Percentiles rank a stretch among this genome's conserved stretches.
These are phyloP conservation scores for Canna indica DNA, from an alignment of 176 grass and related monocot species.

Conservation along the genomic window DNA sequence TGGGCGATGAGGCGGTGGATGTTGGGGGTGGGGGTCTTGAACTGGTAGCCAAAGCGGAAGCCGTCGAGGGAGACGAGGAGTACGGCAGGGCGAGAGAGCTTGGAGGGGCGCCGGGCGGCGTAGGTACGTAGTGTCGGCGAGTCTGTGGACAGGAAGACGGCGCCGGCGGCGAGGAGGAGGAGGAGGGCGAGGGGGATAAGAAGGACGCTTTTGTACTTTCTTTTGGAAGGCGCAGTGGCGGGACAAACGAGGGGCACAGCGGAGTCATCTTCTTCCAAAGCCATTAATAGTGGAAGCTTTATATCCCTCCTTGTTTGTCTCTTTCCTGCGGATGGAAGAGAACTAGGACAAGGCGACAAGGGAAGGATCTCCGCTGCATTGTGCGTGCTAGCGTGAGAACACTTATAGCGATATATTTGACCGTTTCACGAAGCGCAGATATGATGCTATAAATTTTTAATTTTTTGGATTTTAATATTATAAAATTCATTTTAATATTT, in stretches of 20 bases:
- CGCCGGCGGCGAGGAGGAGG: not conserved
- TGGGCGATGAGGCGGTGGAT: conserved; percentile 60
- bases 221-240: conserved; percentile 9
- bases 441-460: too few species aligned
- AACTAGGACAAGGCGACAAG: too few species aligned
- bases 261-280: not conserved
- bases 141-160: not conserved
- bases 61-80: conserved; percentile 73
- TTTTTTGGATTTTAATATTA: too few species aligned
- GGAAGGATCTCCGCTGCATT: too few species aligned
- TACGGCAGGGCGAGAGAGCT: conserved; percentile 53
- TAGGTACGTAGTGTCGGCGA: not conserved
- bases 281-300: not conserved
- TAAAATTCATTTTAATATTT: too few species aligned
- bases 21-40: conserved; percentile 49
- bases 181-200: conserved; percentile 21
- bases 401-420: too few species aligned
- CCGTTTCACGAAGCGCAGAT: too few species aligned
- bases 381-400: too few species aligned
- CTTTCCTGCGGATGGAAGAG: not conserved
- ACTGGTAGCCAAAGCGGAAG: conserved; percentile 88
- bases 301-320: not conserved
- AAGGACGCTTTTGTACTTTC: not conserved
- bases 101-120: conserved; percentile 29
- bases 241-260: conserved; percentile 1